phyloP scores from a whole-genome alignment of 805 yeast genomes.

The Tetrapisispora namnaoensis region DNA sequence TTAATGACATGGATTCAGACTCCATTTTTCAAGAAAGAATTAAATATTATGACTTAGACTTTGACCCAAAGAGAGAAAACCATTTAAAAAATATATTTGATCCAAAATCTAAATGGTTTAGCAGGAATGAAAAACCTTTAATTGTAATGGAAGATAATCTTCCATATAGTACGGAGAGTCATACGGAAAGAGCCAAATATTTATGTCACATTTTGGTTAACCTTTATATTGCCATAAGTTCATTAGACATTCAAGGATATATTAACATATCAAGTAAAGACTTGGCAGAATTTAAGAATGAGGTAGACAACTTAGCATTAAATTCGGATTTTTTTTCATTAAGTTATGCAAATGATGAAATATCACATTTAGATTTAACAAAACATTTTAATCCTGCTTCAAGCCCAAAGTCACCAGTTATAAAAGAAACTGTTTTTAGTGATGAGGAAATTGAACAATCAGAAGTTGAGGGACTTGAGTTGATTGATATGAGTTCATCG shows the following conservation, averaged over 20 bases:
- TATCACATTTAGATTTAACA: conserved; percentile 25
- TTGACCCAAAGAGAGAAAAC: conserved; percentile 35
- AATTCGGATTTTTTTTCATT: conserved; percentile 42
- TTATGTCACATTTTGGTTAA: conserved; percentile 72
- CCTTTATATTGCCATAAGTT: conserved; percentile 64
- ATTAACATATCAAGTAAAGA: conserved; percentile 61
- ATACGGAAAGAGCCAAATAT: conserved; percentile 59
- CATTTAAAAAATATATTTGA: conserved; percentile 24
- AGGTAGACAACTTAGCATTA: conserved; percentile 38
- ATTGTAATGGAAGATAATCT: conserved; percentile 33
- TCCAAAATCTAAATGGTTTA: conserved; percentile 32
- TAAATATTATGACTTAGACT: conserved; percentile 41
- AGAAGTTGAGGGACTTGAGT: conserved; percentile 27
- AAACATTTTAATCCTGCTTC: neutral
- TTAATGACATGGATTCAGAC: conserved; percentile 19
- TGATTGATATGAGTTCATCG: conserved; percentile 31
- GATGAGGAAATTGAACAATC: conserved; percentile 33
- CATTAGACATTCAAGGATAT: conserved; percentile 65
- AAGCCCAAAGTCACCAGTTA: neutral
- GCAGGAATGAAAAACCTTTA: conserved; percentile 29
- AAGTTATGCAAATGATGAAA: conserved; percentile 26
- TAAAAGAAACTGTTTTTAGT: conserved; percentile 24
- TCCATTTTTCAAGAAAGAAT: conserved; percentile 24
- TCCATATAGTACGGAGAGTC: conserved; percentile 68
- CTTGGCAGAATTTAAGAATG: conserved; percentile 37